Conservation (phyloP, 495 filamentous ascomycete species). For the Letharia columbiana region DNA sequence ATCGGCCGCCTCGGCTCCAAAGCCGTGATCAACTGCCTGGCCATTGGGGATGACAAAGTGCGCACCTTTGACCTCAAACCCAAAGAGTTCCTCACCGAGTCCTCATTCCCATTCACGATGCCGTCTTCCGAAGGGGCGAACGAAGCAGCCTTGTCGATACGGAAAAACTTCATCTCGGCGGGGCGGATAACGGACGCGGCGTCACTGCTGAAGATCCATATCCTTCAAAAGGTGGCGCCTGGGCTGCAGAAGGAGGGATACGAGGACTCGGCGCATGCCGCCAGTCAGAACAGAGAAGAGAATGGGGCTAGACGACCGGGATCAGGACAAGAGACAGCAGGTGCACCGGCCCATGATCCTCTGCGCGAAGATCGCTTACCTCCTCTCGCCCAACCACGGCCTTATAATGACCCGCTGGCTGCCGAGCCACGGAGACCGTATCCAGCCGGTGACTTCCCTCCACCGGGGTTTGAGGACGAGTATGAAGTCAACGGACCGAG, state of each 20-base stretch:
- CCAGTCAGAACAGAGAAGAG: constrained; percentile 5
- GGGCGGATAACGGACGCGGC: constrained; percentile 61
- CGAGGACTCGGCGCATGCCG: constrained; percentile 43
- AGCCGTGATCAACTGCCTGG: constrained; percentile 71
- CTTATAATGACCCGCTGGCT: constrained; percentile 60
- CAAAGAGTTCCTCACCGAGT: constrained; percentile 65
- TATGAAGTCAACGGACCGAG: constrained; percentile 70
- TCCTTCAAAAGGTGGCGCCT: constrained; percentile 74
- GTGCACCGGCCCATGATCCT: constrained; percentile 39
- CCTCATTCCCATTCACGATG: constrained; percentile 44
- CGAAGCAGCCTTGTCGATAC: constrained; percentile 38
- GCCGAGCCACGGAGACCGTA: constrained; percentile 51
- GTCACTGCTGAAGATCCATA: constrained; percentile 57
- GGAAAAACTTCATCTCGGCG: constrained; percentile 63
- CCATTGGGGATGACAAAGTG: constrained; percentile 70
- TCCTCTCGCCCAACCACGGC: constrained; percentile 54
- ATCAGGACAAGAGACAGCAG: constrained; percentile 27
- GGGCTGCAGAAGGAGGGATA: constrained; percentile 68
- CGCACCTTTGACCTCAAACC: constrained; percentile 63
- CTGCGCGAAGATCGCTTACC: constrained; percentile 45
- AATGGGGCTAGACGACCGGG: constrained; percentile 22
- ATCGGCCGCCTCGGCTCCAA: constrained; percentile 75
- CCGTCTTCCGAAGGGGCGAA: constrained; percentile 9
- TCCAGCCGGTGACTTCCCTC: constrained; percentile 70
- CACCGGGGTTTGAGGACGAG: constrained; percentile 90